A percentile compares a stretch with the other conserved stretches of the same genome.
phyloP scores from a whole-genome alignment of 306 rosid genomes.

The Ziziphus jujuba region DNA sequence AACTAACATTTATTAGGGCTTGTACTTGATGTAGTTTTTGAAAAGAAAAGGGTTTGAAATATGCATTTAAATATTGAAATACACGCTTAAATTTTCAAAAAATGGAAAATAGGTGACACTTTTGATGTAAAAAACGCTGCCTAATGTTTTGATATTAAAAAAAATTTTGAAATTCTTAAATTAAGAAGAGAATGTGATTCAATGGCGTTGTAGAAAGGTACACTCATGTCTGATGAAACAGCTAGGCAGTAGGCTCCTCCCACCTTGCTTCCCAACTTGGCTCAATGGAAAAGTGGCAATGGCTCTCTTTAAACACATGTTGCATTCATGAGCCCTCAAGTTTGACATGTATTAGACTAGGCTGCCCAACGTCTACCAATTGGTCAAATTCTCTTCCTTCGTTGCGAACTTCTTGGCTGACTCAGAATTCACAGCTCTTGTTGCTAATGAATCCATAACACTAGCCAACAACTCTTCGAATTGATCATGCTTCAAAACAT shows the following conservation, averaged over 20 bases:
- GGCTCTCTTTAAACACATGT: constrained; percentile 15
- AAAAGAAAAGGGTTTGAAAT: too few relatives aligned
- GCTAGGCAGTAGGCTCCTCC: neutral
- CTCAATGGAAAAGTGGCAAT: neutral
- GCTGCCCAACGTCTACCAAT: constrained; percentile 18
- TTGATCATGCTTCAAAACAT: neutral
- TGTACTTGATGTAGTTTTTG: too few relatives aligned
- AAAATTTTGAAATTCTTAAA: too few relatives aligned
- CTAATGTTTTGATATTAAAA: too few relatives aligned
- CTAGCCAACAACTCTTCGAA: neutral
- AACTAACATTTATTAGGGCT: too few relatives aligned
- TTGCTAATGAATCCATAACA: constrained; percentile 12
- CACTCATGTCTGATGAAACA: neutral
- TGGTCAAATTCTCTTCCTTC: constrained; percentile 5
- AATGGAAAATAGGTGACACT: too few relatives aligned
- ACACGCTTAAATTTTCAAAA: too few relatives aligned
- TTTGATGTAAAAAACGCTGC: too few relatives aligned
- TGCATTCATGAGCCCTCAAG: constrained; percentile 18
- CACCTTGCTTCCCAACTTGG: neutral
- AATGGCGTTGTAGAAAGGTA: neutral
- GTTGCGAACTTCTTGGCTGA: constrained; percentile 33
- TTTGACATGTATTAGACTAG: constrained; percentile 44
- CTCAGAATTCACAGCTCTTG: constrained; percentile 3
- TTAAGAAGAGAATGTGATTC: neutral
- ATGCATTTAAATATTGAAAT: too few relatives aligned